Evolutionary conservation across 768 basidiomycete genomes (phyloP).

Genomic region (Albatrellus ellisii): DNA sequence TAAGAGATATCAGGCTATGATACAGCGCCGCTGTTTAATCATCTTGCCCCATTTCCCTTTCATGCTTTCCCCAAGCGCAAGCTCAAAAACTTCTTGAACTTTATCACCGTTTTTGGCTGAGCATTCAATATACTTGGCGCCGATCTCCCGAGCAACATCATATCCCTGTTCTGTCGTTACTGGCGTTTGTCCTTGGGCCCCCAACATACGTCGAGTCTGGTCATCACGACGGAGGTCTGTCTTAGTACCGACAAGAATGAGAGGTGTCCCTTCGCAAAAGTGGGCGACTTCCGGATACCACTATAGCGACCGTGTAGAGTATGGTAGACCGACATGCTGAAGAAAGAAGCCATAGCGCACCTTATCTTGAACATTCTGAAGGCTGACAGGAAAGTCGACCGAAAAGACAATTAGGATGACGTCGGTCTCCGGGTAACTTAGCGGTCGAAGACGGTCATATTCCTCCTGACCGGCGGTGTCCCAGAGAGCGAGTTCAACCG

Average conservation of each 20-base stretch:
- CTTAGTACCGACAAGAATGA: slow-evolving; percentile 91
- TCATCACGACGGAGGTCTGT: slow-evolving; percentile 82
- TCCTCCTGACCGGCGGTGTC: slow-evolving; percentile 97
- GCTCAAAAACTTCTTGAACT: slow-evolving; percentile 84
- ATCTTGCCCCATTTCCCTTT: slow-evolving; percentile 65
- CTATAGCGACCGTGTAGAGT: too few relatives aligned
- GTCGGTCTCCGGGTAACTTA: slow-evolving; percentile 82
- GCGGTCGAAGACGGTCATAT: slow-evolving; percentile 78
- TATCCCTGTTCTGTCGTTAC: slow-evolving; percentile 75
- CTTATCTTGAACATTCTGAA: slow-evolving; percentile 86
- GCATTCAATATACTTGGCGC: slow-evolving; percentile 89
- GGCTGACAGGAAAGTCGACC: slow-evolving; percentile 82
- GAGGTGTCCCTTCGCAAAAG: slow-evolving; percentile 80
- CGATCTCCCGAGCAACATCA: slow-evolving; percentile 83
- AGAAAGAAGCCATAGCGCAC: slow-evolving; percentile 26
- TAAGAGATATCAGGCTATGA: slow-evolving; percentile 31
- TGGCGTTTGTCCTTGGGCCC: slow-evolving; percentile 77
- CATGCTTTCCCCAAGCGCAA: slow-evolving; percentile 85
- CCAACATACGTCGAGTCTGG: slow-evolving; percentile 75
- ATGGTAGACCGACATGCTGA: slow-evolving; percentile 6
- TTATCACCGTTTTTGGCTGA: slow-evolving; percentile 80
- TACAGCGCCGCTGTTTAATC: slow-evolving; percentile 57
- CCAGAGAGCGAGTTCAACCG: slow-evolving; percentile 95
- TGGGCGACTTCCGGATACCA: slow-evolving; percentile 92
- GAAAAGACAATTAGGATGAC: slow-evolving; percentile 93